Base-by-base conservation (phyloP, 345 rosid genomes). In the Noccaea caerulescens region DNA sequence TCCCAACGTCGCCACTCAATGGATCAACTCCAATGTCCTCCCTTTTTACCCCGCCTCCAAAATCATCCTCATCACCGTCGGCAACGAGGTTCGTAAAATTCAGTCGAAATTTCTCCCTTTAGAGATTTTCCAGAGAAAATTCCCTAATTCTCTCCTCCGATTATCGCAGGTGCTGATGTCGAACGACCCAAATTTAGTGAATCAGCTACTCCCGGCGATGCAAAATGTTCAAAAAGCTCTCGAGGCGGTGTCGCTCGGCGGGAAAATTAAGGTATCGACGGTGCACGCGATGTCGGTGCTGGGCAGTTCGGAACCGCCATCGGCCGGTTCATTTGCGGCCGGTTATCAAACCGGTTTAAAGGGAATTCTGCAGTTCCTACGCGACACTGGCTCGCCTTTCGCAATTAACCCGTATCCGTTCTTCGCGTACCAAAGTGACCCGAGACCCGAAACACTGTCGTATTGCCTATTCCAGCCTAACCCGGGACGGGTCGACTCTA, bases 391-490 rank as follows among this genome's bases (percentile, higher is more conserved):
- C 2, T 91, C 98, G 10, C 97, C 97, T 27, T 82, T 94, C 33
- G 58, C 92, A 8, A 59, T 94, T 46, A 94, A 91, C 71, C 97
- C 97, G n/a, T 91, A 94, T 72, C 98, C 98, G 6, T 89, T 85
- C 76, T 94, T 91, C 66, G 98, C 97, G 8, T 94, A 89, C 82
- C 87, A 81, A 77, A 87, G 89, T 68, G 99, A 94, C 73, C 77
- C 95, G 4, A 83, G 90, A 66, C 95, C 97, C 0, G 97, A 94
- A 59, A 91, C 95, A 33, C 81, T 94, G 39, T 84, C 95, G 9
- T 94, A 85, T 68, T 91, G 98, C 66, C 73, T 89, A 54, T 94
- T 94, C 43, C 96, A 89, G 70, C 93, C 98, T 55, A 94, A 94
- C 78, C 57, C 95, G 7, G 97, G 99, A 13, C 91, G 97, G 63